Conservation (phyloP, 441 rosid species). For the Eutrema salsugineum region DNA sequence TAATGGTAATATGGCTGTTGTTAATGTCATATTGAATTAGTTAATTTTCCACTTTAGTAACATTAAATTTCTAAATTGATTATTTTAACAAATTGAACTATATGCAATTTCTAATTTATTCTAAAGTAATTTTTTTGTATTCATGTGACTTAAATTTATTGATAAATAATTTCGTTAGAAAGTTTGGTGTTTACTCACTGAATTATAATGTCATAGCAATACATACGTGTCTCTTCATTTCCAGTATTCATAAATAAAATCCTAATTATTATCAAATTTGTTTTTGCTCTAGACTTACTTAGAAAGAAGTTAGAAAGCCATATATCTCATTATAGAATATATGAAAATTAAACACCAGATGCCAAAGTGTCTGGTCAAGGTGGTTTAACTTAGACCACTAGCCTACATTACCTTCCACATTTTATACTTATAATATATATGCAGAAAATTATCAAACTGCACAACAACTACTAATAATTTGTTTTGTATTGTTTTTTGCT, state of each 20-base stretch:
- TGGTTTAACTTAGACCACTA: slow-evolving; percentile 28
- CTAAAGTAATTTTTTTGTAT: too few species aligned
- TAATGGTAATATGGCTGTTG: background rate
- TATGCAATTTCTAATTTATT: background rate
- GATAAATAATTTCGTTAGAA: background rate
- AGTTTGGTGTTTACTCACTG: background rate
- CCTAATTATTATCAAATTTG: too few species aligned
- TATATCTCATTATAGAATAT: background rate
- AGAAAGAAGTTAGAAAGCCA: background rate
- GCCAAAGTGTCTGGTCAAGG: slow-evolving; percentile 31
- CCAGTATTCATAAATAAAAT: background rate
- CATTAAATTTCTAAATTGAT: background rate
- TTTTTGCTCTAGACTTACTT: background rate
- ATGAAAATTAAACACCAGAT: slow-evolving; percentile 5
- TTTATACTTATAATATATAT: background rate
- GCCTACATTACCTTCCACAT: slow-evolving; percentile 19
- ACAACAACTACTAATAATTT: background rate
- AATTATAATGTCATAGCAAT: background rate
- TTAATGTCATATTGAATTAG: background rate
- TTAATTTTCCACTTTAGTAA: background rate
- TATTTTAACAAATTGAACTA: background rate
- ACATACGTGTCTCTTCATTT: background rate
- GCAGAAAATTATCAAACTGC: background rate
- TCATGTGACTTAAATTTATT: background rate
- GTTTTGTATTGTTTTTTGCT: too few species aligned